Conservation (phyloP, 108 stramenopile genomes). For the Parietichytrium sp. region DNA sequence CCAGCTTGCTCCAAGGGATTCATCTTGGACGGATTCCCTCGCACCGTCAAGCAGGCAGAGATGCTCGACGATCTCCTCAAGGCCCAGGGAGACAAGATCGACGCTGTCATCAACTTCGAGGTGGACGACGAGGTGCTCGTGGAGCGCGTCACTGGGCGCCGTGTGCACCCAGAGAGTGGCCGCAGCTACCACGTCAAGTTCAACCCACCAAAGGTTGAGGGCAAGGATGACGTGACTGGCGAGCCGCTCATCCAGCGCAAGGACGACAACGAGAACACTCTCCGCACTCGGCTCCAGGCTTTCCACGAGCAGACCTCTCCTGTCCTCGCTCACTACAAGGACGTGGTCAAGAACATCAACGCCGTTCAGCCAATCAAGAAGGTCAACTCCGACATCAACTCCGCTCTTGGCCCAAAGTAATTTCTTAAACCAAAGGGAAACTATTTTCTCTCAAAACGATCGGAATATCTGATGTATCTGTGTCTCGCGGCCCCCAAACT, state of each 20-base stretch:
- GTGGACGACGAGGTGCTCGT: constrained; percentile 90
- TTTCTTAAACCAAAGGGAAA: no score
- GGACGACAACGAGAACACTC: constrained; percentile 96
- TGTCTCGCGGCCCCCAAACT: no score
- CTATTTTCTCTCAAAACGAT: no score
- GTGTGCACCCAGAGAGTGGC: constrained; percentile 90
- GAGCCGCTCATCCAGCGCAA: constrained; percentile 74
- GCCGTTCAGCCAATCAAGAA: constrained; percentile 85
- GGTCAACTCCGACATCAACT: constrained; percentile 74
- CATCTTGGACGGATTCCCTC: constrained; percentile 96
- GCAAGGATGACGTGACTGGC: constrained; percentile 56
- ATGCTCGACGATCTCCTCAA: constrained; percentile 71
- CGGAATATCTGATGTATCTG: no score
- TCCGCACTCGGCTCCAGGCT: constrained; percentile 77
- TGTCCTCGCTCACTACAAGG: constrained; percentile 89
- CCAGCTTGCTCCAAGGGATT: constrained; percentile 84
- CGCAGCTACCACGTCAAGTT: constrained; percentile 94
- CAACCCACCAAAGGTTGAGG: constrained; percentile 79
- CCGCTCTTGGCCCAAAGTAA: no score
- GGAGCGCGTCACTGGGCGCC: constrained; percentile 86
- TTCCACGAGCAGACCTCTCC: constrained; percentile 92
- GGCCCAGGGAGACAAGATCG: constrained; percentile 72
- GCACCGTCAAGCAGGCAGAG: constrained; percentile 86
- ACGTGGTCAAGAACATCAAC: constrained; percentile 77
- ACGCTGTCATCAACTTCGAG: constrained; percentile 85